A percentile compares a stretch with the other conserved stretches of the same genome.
phyloP scores from a whole-genome alignment of 352 stramenopile species.

The Phytophthora constricta region DNA sequence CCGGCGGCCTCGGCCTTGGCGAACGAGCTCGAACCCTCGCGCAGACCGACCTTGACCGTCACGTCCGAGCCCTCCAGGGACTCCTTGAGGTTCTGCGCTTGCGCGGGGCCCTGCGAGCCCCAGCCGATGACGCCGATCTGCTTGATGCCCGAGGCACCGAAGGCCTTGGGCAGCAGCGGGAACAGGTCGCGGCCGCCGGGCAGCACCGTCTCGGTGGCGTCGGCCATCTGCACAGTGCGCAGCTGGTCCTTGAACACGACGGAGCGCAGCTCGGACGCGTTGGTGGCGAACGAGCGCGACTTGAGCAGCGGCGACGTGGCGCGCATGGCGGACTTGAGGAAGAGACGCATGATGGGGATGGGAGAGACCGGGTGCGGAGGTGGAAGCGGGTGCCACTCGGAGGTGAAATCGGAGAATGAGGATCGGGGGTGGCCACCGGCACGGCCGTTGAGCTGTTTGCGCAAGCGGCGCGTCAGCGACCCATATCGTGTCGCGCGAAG shows the following conservation, averaged over 20 bases:
- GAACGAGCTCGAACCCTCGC: constrained; percentile 78
- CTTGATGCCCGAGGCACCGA: constrained; percentile 92
- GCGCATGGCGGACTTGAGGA: constrained; percentile 60
- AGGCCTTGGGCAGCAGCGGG: constrained; percentile 94
- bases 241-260: constrained; percentile 78
- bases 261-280: constrained; percentile 67
- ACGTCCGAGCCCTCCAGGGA: constrained; percentile 88
- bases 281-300: constrained; percentile 65
- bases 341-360: constrained; percentile 73
- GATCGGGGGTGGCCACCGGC: neutral
- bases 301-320: constrained; percentile 50
- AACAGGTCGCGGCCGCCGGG: constrained; percentile 94
- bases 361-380: neutral
- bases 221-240: constrained; percentile 80
- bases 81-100: constrained; percentile 97
- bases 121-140: constrained; percentile 98
- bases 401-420: constrained; percentile 44
- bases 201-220: constrained; percentile 78
- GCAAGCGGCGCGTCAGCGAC: neutral
- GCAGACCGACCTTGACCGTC: constrained; percentile 91
- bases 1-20: constrained; percentile 89
- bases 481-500: neutral
- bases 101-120: constrained; percentile 97
- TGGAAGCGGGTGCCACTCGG: constrained; percentile 9
- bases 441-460: neutral